Evolutionary conservation across 345 rosid genomes (phyloP), one percentile per base, ranked within the genome.

Genomic region (Eutrema japonicum): DNA sequence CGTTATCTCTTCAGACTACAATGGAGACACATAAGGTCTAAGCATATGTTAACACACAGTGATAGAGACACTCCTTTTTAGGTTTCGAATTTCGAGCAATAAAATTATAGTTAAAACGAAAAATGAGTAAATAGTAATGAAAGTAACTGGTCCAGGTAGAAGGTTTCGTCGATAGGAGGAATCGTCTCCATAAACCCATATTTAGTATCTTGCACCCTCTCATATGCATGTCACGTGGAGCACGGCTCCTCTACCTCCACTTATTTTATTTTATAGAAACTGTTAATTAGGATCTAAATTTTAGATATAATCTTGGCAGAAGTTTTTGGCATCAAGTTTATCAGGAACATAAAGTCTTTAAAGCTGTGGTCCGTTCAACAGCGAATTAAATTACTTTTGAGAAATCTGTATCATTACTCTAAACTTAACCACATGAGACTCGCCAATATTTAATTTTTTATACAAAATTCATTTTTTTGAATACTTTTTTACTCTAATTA

Each of bases 71-170:
- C 41, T 11, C 4, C 32, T 73, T 73, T 73, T 63, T 26, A 64
- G 18, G 64, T 64, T 64, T 55, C 27, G 56, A 64, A 46, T 45
- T 12, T 36, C 22, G 66, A 58, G 72, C 32, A 48, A 64, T 29
- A 27, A 58, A 48, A 26, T 4, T 38, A 33, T 53, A 30, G 10
- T 46, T 55, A 18, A 18, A 55, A 64, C 2, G 49, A 14, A 5
- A 36, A 33, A 10, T 36, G 30, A 56, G 56, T 45, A 54, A 18
- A 65, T 29, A 27, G 59, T 65, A 7, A 40, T 30, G 66, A 66
- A 74, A 74, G 66, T 56, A 56, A 75, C 78, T 67, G 78, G 78
- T 48, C 78, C 73, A 59, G 54, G 22, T 50, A 67, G 61, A 67
- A 16, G 62, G 68, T 60, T 68, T 67, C 51, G 41, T 75, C 57